Conservation (phyloP, 306 rosid genomes). For the Vigna trinervia region DNA sequence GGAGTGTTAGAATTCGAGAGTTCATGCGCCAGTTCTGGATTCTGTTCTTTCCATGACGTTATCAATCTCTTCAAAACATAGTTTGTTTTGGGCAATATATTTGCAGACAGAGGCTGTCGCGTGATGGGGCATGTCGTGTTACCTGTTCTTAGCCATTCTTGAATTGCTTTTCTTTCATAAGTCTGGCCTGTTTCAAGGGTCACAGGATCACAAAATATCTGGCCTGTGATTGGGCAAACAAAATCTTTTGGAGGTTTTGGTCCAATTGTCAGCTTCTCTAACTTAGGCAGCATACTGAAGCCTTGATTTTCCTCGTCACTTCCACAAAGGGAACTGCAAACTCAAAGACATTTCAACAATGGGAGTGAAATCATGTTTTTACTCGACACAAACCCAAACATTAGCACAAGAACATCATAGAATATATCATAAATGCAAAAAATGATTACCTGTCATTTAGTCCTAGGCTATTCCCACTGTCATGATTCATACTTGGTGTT, state of each 20-base stretch:
- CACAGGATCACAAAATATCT: conserved; percentile 84
- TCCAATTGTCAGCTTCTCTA: conserved; percentile 55
- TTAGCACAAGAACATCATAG: conserved; percentile 1
- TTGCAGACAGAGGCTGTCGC: conserved; percentile 73
- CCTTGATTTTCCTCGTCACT: conserved; percentile 72
- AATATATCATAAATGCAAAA: conserved; percentile 15
- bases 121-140: conserved; percentile 92
- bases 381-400: conserved; percentile 29
- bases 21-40: conserved; percentile 80
- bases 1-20: conserved; percentile 62
- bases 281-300: conserved; percentile 50
- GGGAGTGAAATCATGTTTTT: conserved; percentile 22
- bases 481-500: conserved; percentile 49
- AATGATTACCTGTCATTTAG: conserved; percentile 64
- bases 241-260: conserved; percentile 89
- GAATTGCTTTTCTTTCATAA: conserved; percentile 90
- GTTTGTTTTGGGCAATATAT: conserved; percentile 77
- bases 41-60: conserved; percentile 87
- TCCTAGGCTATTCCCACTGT: conserved; percentile 50
- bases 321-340: conserved; percentile 64
- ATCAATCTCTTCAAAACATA: conserved; percentile 91
- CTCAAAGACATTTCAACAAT: conserved; percentile 37
- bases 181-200: conserved; percentile 99
- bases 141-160: conserved; percentile 93
- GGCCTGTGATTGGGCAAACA: conserved; percentile 90